Conservation (phyloP, 106 monocot species). For the Iris macrosiphon region DNA sequence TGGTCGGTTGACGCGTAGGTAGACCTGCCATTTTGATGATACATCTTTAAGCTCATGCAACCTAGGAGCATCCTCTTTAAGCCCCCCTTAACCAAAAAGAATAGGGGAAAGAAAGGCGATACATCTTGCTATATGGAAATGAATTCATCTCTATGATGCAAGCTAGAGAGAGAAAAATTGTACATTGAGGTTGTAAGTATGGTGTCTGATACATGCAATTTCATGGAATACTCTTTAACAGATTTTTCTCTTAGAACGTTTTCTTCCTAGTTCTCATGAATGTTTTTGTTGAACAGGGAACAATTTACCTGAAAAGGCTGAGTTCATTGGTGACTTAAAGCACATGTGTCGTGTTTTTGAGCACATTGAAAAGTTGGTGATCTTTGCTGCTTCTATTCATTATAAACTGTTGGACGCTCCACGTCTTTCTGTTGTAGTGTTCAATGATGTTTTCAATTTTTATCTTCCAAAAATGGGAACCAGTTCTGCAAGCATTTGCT, state of each 20-base stretch:
- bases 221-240: background rate
- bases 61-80: no score
- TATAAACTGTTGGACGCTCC: conserved; percentile 57
- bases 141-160: no score
- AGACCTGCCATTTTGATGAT: no score
- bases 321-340: conserved; percentile 63
- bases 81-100: no score
- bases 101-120: no score
- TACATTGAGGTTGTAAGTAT: no score
- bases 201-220: background rate
- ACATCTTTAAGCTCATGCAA: no score
- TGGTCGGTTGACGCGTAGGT: no score
- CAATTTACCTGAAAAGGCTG: conserved; percentile 34
- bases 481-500: conserved; percentile 57
- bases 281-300: conserved; percentile 30
- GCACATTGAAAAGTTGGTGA: conserved; percentile 73
- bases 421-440: conserved; percentile 73
- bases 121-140: no score
- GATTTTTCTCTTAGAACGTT: background rate
- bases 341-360: conserved; percentile 73
- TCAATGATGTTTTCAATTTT: conserved; percentile 65
- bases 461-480: conserved; percentile 96
- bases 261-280: background rate
- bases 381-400: conserved; percentile 65
- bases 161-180: no score